Conservation (phyloP, 2,329 filamentous ascomycete species). For the Cladophialophora psammophila region DNA sequence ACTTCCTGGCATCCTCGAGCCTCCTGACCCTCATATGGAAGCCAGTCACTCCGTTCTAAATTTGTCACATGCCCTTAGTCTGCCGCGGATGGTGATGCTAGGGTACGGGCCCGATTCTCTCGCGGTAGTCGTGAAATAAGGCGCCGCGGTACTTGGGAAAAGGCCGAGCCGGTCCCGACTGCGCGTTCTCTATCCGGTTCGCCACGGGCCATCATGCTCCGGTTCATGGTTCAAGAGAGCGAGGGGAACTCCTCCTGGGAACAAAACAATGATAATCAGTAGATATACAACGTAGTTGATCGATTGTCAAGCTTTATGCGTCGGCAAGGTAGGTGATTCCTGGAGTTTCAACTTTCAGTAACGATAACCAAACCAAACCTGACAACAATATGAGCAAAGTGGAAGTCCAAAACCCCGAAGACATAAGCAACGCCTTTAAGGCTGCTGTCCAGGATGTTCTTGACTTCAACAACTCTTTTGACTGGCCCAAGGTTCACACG, state of each 20-base stretch:
- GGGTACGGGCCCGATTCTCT: not conserved
- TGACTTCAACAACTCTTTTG: conserved; percentile 7
- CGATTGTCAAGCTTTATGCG: not conserved
- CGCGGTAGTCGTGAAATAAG: not conserved
- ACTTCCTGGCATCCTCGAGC: too few relatives aligned
- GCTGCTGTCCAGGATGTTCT: not conserved
- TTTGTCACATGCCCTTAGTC: not conserved
- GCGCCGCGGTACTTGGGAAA: not conserved
- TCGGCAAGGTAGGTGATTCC: not conserved
- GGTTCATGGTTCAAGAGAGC: not conserved
- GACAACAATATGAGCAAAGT: conserved; percentile 4
- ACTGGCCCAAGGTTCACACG: not conserved
- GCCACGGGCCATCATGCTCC: not conserved
- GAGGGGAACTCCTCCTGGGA: not conserved
- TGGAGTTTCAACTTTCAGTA: not conserved
- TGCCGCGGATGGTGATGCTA: not conserved
- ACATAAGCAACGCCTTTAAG: not conserved
- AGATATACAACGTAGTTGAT: not conserved
- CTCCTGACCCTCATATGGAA: too few relatives aligned
- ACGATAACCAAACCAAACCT: not conserved
- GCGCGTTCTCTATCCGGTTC: not conserved
- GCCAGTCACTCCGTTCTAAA: too few relatives aligned
- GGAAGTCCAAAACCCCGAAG: not conserved
- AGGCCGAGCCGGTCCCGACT: conserved; percentile 6
- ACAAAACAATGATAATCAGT: not conserved